These are phyloP conservation scores for Prunus mume DNA, from an alignment of 306 rosid genomes.

Conservation along the genomic window DNA sequence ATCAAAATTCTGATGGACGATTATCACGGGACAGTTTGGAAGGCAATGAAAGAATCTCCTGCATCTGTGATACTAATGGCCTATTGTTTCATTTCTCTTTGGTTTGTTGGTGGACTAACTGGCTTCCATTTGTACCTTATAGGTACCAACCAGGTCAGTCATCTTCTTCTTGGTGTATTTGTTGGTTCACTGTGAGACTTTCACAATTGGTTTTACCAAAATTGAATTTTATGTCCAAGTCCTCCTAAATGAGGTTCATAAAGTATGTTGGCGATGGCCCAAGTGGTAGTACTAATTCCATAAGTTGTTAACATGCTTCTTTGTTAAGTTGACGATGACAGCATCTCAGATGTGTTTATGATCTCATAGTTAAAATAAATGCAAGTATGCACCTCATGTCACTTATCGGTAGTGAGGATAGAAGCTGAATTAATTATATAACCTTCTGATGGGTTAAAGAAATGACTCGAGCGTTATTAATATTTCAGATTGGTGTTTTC, in stretches of 20 bases:
- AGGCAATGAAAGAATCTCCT: constrained; percentile 87
- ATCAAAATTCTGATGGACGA: constrained; percentile 77
- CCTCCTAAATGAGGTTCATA: not conserved
- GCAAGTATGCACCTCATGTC: not conserved
- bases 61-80: constrained; percentile 80
- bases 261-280: not conserved
- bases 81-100: constrained; percentile 73
- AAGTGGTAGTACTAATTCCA: not conserved
- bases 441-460: not conserved
- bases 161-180: constrained; percentile 11
- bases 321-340: not conserved
- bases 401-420: not conserved
- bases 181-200: constrained; percentile 26
- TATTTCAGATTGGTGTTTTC: not conserved
- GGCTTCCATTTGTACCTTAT: constrained; percentile 90
- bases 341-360: not conserved
- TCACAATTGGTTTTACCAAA: too few species aligned
- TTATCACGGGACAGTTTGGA: constrained; percentile 67
- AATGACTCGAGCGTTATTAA: not conserved
- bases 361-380: not conserved
- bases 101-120: constrained; percentile 97
- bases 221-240: not conserved
- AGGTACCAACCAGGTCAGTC: constrained; percentile 84
- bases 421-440: not conserved
- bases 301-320: not conserved